Evolutionary conservation across 2,329 filamentous ascomycete species (phyloP).

Genomic region (Gnomoniopsis sp.): DNA sequence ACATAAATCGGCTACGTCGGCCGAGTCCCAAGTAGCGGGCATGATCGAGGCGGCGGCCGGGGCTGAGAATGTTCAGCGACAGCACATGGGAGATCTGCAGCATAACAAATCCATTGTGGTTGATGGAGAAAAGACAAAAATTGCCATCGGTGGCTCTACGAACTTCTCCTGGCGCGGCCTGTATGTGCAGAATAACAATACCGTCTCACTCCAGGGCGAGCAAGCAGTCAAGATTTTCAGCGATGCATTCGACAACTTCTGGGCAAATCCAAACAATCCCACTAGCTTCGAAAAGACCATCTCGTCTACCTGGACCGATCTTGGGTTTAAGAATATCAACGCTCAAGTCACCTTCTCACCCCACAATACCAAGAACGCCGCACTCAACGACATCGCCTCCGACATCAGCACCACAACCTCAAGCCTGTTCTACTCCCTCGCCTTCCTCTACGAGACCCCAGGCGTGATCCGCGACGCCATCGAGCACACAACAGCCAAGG

Average conservation of each 20-base stretch:
- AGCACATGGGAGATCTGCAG: slow-evolving; percentile 22
- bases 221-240: slow-evolving; percentile 19
- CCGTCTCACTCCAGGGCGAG: slow-evolving; percentile 17
- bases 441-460: slow-evolving; percentile 29
- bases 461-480: slow-evolving; percentile 22
- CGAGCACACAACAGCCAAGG: slow-evolving; percentile 15
- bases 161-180: slow-evolving; percentile 22
- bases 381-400: slow-evolving; percentile 19
- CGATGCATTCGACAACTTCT: slow-evolving; percentile 19
- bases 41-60: slow-evolving; percentile 19
- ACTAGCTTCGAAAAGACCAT: slow-evolving; percentile 19
- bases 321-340: slow-evolving; percentile 18
- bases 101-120: slow-evolving; percentile 21
- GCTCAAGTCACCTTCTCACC: slow-evolving; percentile 23
- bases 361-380: slow-evolving; percentile 19
- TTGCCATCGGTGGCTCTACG: slow-evolving; percentile 21
- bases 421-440: slow-evolving; percentile 23
- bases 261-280: slow-evolving; percentile 20
- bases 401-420: slow-evolving; percentile 34
- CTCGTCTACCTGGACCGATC: slow-evolving; percentile 19
- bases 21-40: slow-evolving; percentile 19
- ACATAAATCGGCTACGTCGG: slow-evolving; percentile 12
- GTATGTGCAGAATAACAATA: slow-evolving; percentile 22
- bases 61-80: slow-evolving; percentile 19
- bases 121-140: slow-evolving; percentile 19